Evolutionary conservation across 805 yeast species (phyloP), one percentile per base, ranked within the genome.

Genomic region (Candida takata): DNA sequence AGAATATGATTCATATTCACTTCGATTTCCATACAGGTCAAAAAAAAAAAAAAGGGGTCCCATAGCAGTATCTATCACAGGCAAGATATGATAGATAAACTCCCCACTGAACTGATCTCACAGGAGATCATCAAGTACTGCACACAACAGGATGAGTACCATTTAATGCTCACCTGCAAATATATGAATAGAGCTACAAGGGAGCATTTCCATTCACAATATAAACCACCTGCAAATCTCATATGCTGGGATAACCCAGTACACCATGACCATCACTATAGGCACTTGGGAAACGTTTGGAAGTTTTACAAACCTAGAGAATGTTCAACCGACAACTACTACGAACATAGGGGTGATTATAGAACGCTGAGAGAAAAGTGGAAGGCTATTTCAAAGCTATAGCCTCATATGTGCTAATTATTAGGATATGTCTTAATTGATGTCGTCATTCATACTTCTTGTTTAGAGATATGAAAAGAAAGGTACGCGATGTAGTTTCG

Each of bases 231-330:
- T 8, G 40, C 34, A 13, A 33, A 13, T 27, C 38, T 48, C 18
- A 43, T 48, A 29, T 44, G 44, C 32, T 26, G 37, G 14, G 54
- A 44, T 27, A 46, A 48, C 31, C 54, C 52, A 8, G 30, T 44
- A 5, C 41, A 40, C 17, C 44, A 43, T 40, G 46, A 42, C 31
- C 34, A 36, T 34, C 43, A 38, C 33, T 29, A 42, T 32, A 27
- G 23, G 15, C 45, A 41, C 18, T 21, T 29, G 15, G 5, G n/a
- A 8, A 17, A 24, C 6, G 31, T 38, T 3, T 38, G 42, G 45
- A 18, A 32, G 7, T 42, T 31, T 26, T 30, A 29, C 20, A 45
- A 45, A 33, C 19, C 21, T 5, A 9, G 11, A 9, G 25, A 19
- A 6, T 30, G 41, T 24, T 18, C 42, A n/a, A 45, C 43, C 9